Evolutionary conservation across 106 monocot species (phyloP).

Genomic region (Dendrobium huoshanense): DNA sequence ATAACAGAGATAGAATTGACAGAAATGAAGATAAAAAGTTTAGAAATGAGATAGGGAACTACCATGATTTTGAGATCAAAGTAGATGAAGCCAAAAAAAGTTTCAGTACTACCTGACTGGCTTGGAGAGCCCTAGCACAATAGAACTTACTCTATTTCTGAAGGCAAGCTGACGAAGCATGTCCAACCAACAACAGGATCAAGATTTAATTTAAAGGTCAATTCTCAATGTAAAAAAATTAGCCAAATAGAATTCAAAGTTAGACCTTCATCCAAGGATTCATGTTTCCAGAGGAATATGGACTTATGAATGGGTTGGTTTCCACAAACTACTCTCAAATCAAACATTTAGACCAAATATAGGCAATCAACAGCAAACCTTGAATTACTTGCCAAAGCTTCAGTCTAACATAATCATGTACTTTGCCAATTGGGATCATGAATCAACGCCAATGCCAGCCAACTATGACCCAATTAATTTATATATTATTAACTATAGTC

Average conservation of each 20-base stretch:
- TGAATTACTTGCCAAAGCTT: background rate
- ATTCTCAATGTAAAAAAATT: background rate
- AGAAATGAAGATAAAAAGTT: background rate
- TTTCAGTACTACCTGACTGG: background rate
- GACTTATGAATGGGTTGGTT: background rate
- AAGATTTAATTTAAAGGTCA: background rate
- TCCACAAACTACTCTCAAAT: background rate
- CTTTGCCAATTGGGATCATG: background rate
- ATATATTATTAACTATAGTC: background rate
- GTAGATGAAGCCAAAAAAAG: background rate
- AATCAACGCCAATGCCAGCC: background rate
- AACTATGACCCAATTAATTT: background rate
- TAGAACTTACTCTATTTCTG: conserved; percentile 5
- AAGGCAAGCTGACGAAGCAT: background rate
- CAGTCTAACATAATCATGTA: background rate
- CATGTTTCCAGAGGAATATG: too few species aligned
- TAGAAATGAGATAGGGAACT: background rate
- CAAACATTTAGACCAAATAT: background rate
- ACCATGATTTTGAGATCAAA: background rate
- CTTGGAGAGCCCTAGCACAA: background rate
- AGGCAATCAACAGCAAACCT: background rate
- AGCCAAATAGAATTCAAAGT: too few species aligned
- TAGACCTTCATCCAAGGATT: too few species aligned
- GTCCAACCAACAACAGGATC: background rate
- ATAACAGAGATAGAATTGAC: background rate